Base-by-base conservation (phyloP, 495 filamentous ascomycete species). In the Xylaria sp. region DNA sequence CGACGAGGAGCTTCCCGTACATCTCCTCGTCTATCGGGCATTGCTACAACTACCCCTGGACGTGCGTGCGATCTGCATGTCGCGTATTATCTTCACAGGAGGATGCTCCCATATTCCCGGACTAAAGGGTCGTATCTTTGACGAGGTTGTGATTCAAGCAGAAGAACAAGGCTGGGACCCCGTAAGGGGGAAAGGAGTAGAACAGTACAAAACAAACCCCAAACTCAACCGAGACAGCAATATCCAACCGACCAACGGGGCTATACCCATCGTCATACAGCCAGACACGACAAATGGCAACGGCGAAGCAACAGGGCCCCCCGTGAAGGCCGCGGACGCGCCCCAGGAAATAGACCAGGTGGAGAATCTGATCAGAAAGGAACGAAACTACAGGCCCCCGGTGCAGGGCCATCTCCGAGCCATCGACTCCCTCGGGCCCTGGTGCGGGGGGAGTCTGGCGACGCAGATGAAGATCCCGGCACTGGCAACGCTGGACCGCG, bases 31-130 rank as follows among this genome's bases (percentile, higher is more conserved):
- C 1, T 97, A 97, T 80, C 86, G 87, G 40, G 83, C 87, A n/a
- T 87, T 99, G 5, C 84, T 95, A 2, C 80, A 88, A 12, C 84
- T 97, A 1, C 92, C 94, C 0, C 82, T 94, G 3, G 96, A 99
- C 81, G 88, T 93, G 26, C 90, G 96, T 29, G 89, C 90, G 0
- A 81, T 90, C 11, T 97, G 94, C 79, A 96, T 98, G 93, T 89
- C 94, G 8, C 92, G 95, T 62, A 93, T 99, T 64, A 86, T 97
- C 5, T 90, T 98, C 76, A 91, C 91, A 0, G 96, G 96, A 44
- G 94, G 94, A 7, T 91, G 91, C 58, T 89, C 94, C 46, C 87
- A 88, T 29, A 90, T 98, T 15, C 87, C 93, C 2, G 96, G 96
- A 6, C 82, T 99, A 2, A 94, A 93, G 74, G 81, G 82, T n/a